Percentiles rank a stretch among this genome's conserved stretches.
Conservation (phyloP, 208 protist genomes). For the Acanthamoeba lenticulata region DNA sequence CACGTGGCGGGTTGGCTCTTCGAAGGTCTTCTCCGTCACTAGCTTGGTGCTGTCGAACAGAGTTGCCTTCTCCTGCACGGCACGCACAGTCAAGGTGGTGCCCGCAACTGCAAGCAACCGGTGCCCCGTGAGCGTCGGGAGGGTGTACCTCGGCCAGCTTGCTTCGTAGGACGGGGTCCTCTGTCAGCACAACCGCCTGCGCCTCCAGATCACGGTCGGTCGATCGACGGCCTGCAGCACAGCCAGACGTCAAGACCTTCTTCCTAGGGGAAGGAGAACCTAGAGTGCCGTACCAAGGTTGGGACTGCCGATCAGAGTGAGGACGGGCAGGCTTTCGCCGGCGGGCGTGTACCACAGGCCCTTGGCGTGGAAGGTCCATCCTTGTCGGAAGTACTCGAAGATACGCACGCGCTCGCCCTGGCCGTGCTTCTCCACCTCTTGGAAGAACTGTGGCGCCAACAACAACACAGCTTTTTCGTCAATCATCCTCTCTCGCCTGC, state of each 20-base stretch:
- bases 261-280: background rate
- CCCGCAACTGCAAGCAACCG: too few relatives aligned
- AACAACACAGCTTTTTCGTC: constrained; percentile 2
- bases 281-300: constrained; percentile 72
- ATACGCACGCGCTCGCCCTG: constrained; percentile 56
- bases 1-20: background rate
- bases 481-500: background rate
- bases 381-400: constrained; percentile 72
- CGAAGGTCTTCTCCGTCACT: background rate
- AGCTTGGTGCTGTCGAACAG: background rate
- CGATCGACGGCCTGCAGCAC: constrained; percentile 20
- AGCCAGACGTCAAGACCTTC: background rate
- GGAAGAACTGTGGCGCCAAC: background rate
- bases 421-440: background rate
- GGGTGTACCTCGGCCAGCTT: constrained; percentile 62
- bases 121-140: too few relatives aligned
- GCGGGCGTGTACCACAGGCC: constrained; percentile 75
- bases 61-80: background rate
- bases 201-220: constrained; percentile 76
- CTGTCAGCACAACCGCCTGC: constrained; percentile 75
- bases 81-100: too few relatives aligned
- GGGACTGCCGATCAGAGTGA: constrained; percentile 79
- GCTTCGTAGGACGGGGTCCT: constrained; percentile 41
- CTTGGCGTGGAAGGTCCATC: constrained; percentile 82
- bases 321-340: background rate